Base-by-base conservation (phyloP, 495 filamentous ascomycete genomes). In the Tetracladium setigerum region DNA sequence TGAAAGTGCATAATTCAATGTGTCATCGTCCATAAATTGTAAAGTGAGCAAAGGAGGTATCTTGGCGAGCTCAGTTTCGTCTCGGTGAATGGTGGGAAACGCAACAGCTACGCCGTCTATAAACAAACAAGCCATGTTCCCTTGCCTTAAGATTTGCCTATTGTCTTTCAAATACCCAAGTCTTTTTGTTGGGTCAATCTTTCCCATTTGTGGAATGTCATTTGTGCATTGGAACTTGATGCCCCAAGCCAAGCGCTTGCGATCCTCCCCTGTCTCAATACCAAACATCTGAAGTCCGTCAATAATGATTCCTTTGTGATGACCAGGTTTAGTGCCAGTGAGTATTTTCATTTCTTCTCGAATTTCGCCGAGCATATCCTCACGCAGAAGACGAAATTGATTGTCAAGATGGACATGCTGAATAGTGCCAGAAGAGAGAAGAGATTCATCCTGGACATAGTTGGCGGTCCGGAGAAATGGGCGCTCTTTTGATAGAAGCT, bases 331-430 rank as follows among this genome's bases (percentile, higher is more conserved):
- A 12, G 35, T 33, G 0, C 66, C 69, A 13, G 12, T 41, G 5
- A 63, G 58, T 19, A 68, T 57, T 40, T 72, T 66, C 0, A 79
- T n/a, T 24, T 77, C 82, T 12, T 82, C 76, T 0, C 81, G 73
- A 8, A 89, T 61, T 43, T 83, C 83, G 0, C 65, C 73, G 0
- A 89, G 62, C 75, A 89, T 80, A 47, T 91, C 86, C 51, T 91
- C 84, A 4, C 87, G 65, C 2, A 87, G 62, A 1, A 91, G 74
- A 0, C 87, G 83, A 54, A 88, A 94, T 46, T 90, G 84, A 53
- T 87, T 89, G 56, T 89, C 86, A 0, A 86, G 51, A 58, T 88
- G 82, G 0, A 67, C 62, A 0, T 58, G 60, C 4, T 11, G 37
- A n/a, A n/a, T n/a, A 9, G 32, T 9, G 24, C 39, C 38, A 6